These are phyloP conservation scores for Populus ilicifolia DNA, from an alignment of 345 rosid species.

Conservation along the genomic window DNA sequence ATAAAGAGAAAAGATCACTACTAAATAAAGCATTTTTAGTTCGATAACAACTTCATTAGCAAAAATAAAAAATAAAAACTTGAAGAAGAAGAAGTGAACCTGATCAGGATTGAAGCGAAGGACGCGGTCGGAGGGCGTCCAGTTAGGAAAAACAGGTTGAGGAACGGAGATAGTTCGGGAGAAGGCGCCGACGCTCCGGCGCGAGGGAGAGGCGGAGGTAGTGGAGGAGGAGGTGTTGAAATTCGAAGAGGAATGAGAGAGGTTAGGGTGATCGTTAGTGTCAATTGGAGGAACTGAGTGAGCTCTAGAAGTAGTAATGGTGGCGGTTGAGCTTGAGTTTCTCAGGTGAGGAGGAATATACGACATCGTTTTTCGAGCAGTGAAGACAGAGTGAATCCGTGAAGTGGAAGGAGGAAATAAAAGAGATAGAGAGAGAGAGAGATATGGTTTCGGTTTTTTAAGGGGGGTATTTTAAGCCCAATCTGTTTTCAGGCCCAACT, in stretches of 20 bases:
- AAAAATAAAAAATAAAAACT: not conserved
- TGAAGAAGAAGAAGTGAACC: not conserved
- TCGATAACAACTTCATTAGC: not conserved
- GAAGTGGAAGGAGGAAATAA: not conserved
- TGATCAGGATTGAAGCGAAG: conserved; percentile 29
- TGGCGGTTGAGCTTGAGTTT: conserved; percentile 9
- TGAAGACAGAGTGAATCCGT: not conserved
- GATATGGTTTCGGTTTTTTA: too few species aligned
- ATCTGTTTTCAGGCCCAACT: too few species aligned
- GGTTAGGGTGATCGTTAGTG: conserved; percentile 5
- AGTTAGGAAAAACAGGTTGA: conserved; percentile 25
- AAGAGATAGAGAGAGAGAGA: not conserved
- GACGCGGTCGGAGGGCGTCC: conserved; percentile 44
- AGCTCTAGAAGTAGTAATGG: not conserved
- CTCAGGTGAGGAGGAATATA: conserved; percentile 39
- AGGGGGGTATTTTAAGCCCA: too few species aligned
- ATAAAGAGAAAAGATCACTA: not conserved
- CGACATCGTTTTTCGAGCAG: conserved; percentile 24
- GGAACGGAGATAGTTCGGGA: conserved; percentile 18
- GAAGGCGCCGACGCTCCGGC: conserved; percentile 12
- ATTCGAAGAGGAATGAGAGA: conserved; percentile 7
- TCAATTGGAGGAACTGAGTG: conserved; percentile 16
- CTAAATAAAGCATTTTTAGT: not conserved
- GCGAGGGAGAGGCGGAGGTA: conserved; percentile 3
- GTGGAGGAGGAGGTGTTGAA: conserved; percentile 4